A percentile compares a stretch with the other conserved stretches of the same genome.
These are phyloP conservation scores for Helicocarpus griseus DNA, from an alignment of 2,329 filamentous ascomycete species.

Conservation along the genomic window DNA sequence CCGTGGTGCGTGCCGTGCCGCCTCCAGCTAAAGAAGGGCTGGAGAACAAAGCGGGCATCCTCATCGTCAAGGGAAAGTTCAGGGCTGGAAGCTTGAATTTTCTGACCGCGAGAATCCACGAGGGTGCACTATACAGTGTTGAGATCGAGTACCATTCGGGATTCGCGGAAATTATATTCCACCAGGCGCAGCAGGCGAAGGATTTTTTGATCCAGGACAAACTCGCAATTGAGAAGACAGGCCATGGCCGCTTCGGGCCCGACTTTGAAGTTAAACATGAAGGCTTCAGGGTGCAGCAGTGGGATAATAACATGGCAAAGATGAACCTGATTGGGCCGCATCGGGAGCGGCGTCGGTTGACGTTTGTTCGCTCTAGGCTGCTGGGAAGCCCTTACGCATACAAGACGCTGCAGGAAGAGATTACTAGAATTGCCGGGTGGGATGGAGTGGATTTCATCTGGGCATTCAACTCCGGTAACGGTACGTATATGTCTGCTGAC, in stretches of 20 bases:
- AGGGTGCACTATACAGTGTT: constrained; percentile 32
- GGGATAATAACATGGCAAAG: constrained; percentile 25
- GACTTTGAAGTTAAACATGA: constrained; percentile 6
- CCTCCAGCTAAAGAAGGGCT: neutral
- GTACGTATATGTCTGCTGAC: constrained; percentile 18
- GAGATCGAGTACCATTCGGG: constrained; percentile 21
- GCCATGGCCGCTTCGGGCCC: constrained; percentile 25
- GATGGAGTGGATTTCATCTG: constrained; percentile 32
- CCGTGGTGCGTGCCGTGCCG: neutral
- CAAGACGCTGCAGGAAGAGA: constrained; percentile 26
- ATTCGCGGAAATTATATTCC: constrained; percentile 29
- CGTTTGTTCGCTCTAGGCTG: constrained; percentile 30
- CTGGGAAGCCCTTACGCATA: constrained; percentile 26
- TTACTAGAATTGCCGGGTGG: constrained; percentile 22
- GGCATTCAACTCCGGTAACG: constrained; percentile 35
- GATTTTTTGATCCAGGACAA: constrained; percentile 25
- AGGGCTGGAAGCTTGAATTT: constrained; percentile 14
- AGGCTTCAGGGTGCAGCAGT: constrained; percentile 20
- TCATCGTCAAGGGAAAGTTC: constrained; percentile 18
- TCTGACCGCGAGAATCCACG: constrained; percentile 28
- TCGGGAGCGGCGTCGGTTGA: constrained; percentile 32
- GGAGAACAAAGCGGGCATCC: constrained; percentile 20
- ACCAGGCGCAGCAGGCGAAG: constrained; percentile 26
- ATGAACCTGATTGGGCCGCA: constrained; percentile 23
- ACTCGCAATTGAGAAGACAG: constrained; percentile 19